These are phyloP conservation scores for Paecilomyces variotii DNA, from an alignment of 2,329 filamentous ascomycete genomes.

Conservation along the genomic window DNA sequence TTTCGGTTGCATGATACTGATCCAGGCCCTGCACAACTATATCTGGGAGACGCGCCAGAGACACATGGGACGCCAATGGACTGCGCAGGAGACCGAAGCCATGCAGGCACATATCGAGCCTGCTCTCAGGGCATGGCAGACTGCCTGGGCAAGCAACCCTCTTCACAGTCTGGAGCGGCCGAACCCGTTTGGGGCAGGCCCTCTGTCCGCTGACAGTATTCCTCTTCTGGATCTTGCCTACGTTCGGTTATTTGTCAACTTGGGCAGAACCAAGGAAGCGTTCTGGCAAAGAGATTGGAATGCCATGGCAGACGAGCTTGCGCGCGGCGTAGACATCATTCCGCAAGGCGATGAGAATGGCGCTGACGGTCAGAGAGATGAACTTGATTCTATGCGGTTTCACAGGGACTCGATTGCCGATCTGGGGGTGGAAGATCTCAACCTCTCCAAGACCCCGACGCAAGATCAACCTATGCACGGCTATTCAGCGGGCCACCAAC, in stretches of 20 bases:
- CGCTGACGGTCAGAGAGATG: constrained; percentile 16
- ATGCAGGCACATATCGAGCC: constrained; percentile 96
- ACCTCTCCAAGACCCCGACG: constrained; percentile 27
- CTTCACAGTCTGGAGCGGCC: constrained; percentile 76
- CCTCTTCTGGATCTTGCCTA: constrained; percentile 87
- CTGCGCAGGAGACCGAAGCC: constrained; percentile 81
- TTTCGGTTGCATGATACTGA: constrained; percentile 83
- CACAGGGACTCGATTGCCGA: constrained; percentile 27
- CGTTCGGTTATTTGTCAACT: constrained; percentile 83
- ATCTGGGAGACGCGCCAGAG: constrained; percentile 95
- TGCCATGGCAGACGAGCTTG: constrained; percentile 79
- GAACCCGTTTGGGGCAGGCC: constrained; percentile 72
- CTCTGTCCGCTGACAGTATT: constrained; percentile 82
- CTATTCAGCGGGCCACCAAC: constrained; percentile 21
- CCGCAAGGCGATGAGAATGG: constrained; percentile 54
- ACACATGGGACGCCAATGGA: constrained; percentile 84
- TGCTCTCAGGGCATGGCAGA: constrained; percentile 87
- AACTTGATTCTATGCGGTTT: constrained; percentile 14
- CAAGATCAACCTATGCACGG: constrained; percentile 24
- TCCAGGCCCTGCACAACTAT: constrained; percentile 93
- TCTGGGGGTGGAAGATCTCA: constrained; percentile 27
- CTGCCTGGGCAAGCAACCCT: constrained; percentile 81
- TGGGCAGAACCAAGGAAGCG: constrained; percentile 84
- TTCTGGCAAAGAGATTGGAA: constrained; percentile 95
- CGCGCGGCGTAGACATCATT: constrained; percentile 65